Conservation (phyloP, 2,329 filamentous ascomycete species). For the Tetracladium maxilliforme region DNA sequence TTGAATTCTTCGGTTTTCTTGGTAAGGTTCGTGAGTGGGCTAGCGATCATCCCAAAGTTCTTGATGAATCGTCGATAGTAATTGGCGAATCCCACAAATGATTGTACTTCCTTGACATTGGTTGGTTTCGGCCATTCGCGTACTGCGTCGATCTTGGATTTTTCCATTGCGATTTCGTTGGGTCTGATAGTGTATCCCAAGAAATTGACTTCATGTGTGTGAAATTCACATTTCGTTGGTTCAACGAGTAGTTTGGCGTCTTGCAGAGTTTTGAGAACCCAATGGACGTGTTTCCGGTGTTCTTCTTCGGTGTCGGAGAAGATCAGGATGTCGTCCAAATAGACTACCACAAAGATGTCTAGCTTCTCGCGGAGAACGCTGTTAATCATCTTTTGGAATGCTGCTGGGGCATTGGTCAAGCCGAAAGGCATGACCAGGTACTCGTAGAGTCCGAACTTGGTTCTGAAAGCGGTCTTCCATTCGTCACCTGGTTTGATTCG, state of each 20-base stretch:
- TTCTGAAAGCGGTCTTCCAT: constrained; percentile 18
- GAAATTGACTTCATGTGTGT: constrained; percentile 6
- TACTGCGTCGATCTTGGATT: constrained; percentile 6
- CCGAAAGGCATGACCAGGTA: constrained; percentile 16
- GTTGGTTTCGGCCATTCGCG: constrained; percentile 6
- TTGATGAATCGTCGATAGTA: constrained; percentile 16
- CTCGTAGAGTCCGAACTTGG: constrained; percentile 15
- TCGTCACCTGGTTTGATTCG: constrained; percentile 15
- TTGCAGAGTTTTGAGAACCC: constrained; percentile 2
- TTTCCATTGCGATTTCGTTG: constrained; percentile 7
- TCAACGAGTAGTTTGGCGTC: constrained; percentile 2
- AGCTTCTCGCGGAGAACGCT: constrained; percentile 4
- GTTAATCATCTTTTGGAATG: constrained; percentile 15
- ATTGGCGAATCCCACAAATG: constrained; percentile 15
- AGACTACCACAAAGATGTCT: constrained; percentile 7
- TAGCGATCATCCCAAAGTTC: constrained; percentile 8
- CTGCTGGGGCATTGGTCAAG: constrained; percentile 5
- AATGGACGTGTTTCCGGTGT: constrained; percentile 6
- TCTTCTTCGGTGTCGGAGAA: constrained; percentile 7
- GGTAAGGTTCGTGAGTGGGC: constrained; percentile 8
- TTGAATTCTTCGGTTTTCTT: constrained; percentile 5
- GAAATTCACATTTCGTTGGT: constrained; percentile 6
- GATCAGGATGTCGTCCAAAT: constrained; percentile 16
- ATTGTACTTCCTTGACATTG: constrained; percentile 9
- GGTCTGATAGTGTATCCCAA: constrained; percentile 6